Evolutionary conservation across 306 rosid genomes (phyloP).

Genomic region (Cicer yamashitae): DNA sequence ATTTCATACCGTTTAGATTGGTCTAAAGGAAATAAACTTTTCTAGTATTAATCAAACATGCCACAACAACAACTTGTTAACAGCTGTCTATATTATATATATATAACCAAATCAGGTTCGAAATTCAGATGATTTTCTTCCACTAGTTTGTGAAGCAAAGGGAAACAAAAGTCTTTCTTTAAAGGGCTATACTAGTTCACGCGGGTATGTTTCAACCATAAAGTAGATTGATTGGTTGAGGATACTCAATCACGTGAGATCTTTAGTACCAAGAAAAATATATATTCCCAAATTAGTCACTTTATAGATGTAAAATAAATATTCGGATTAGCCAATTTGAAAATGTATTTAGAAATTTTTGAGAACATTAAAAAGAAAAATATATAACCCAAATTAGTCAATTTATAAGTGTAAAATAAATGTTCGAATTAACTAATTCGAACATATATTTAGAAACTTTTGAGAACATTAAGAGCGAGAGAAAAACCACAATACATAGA

Average conservation of each 20-base stretch:
- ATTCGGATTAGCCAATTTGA: too few species aligned
- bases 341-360: too few species aligned
- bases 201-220: background rate
- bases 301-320: too few species aligned
- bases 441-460: too few species aligned
- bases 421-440: too few species aligned
- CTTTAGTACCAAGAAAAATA: background rate
- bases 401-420: too few species aligned
- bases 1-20: slow-evolving; percentile 15
- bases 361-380: background rate
- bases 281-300: too few species aligned
- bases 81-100: background rate
- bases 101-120: slow-evolving; percentile 19
- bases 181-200: slow-evolving; percentile 2
- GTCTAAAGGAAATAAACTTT: background rate
- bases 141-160: slow-evolving; percentile 28
- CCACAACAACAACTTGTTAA: background rate
- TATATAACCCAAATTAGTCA: background rate
- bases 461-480: too few species aligned
- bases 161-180: slow-evolving; percentile 31
- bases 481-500: background rate
- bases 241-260: background rate
- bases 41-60: slow-evolving; percentile 11
- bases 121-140: slow-evolving; percentile 29
- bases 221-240: slow-evolving; percentile 18